Base-by-base conservation (phyloP, 768 basidiomycete genomes). In the Lentinula sp. region DNA sequence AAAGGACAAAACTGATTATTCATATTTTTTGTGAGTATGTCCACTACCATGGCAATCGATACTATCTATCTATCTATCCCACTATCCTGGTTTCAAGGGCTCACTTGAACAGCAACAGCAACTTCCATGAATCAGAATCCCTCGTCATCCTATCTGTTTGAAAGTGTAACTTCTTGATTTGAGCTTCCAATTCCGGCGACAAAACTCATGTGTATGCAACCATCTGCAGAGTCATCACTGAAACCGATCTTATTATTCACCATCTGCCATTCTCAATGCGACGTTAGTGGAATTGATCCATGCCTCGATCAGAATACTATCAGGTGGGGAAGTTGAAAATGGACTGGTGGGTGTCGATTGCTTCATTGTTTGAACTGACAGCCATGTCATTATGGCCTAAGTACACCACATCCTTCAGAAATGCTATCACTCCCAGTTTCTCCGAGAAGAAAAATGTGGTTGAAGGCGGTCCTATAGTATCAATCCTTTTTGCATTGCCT, bases 41-140 rank as follows among this genome's bases (percentile, higher is more conserved):
- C 28, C 46, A 48, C 33, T 54, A 54, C 53, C 53, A 54, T 54
- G 53, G 46, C 46, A 48, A 48, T 48, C 46, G 46, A 48, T 48
- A 48, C 46, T 48, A 8, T 28, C 28, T 28, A 28, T 28, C 28
- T 28, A 3, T 28, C 28, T 28, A 20, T 48, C 7, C 46, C 46
- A 48, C 4, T 4, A 48, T 48, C 9, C 46, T 48, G 46, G 46
- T 48, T 48, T 48, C 46, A 9, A 23, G n/a, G 43, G 43, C 43
- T 45, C 7, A 12, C 4, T 6, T 45, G 18, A 7, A 45, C 18
- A 18, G 16, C 43, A 45, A n/a, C 43, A 2, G 7, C n/a, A 18
- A 45, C 43, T 45, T 18, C 7, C 43, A n/a, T 41, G 4, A 41
- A 41, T 41, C 39, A 41, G 13, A 45, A n/a, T 6, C 43, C n/a